Evolutionary conservation across 768 basidiomycete genomes (phyloP), one percentile per base, ranked within the genome.

Genomic region (Pholiota molesta): DNA sequence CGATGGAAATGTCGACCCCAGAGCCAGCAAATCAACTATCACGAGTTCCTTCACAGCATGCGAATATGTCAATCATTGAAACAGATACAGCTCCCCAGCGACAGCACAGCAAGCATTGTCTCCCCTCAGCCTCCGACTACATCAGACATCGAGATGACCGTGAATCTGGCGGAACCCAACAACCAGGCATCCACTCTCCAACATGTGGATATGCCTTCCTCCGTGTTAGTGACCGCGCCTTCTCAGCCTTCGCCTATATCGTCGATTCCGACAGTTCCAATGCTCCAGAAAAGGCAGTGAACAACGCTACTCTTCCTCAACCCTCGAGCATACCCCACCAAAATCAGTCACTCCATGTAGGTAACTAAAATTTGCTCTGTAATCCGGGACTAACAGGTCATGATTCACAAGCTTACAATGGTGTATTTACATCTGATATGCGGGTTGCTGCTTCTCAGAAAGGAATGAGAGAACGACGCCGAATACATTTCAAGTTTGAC

Each of bases 371-470:
- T 23, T 14, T 37, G 5, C 10, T 26, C 10, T 11, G 7, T 49
- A 26, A 49, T 49, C n/a, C 26, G 19, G 23, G 19, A 21, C 11
- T 49, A 49, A 49, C 23, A 14, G 11, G 23, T 49, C 19, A 8
- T 26, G 14, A 6, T 23, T 49, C 10, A 9, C 21, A 49, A 49
- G 37, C 26, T 37, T 51, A 57, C 42, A 16, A 45, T 61, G 59
- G 40, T 5, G 63, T 65, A 33, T 69, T 66, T 55, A 63, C 65
- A 2, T 29, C 64, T 6, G 62, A 67, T 31, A 66, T 68, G 59
- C 55, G 37, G 6, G 39, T 75, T 17, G 66, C 75, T 29, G 71
- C 69, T 14, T 55, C 51, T 28, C 70, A 73, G 33, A 67, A 69
- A 40, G 75, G 74, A 13, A 59, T 66, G 45, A 28, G 53, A 10